Percentiles rank a stretch among this genome's conserved stretches.
Evolutionary conservation across 768 basidiomycete species (phyloP).

Genomic region (Psilocybe cyanescens): DNA sequence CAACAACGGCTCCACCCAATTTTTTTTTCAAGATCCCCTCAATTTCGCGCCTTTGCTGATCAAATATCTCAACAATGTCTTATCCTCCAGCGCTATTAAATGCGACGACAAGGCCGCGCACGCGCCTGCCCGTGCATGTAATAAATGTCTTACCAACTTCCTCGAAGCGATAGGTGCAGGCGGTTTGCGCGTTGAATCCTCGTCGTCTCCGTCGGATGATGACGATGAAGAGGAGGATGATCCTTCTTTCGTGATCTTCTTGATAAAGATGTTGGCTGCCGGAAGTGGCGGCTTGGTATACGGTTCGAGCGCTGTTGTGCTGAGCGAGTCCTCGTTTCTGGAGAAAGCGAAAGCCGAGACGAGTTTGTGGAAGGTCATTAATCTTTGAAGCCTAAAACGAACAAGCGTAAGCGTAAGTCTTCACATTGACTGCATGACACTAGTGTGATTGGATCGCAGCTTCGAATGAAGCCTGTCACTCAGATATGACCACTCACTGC

Average conservation of each 20-base stretch:
- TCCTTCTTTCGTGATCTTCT: constrained; percentile 20
- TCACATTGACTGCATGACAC: too few relatives aligned
- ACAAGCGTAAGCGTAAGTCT: neutral
- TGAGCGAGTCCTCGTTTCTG: constrained; percentile 14
- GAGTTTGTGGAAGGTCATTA: constrained; percentile 42
- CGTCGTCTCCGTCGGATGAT: neutral
- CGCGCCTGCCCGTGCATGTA: constrained; percentile 35
- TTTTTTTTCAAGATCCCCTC: neutral
- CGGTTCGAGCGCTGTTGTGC: constrained; percentile 26
- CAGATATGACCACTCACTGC: constrained; percentile 26
- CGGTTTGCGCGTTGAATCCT: constrained; percentile 2
- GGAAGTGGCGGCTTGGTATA: constrained; percentile 45
- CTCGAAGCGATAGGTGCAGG: constrained; percentile 25
- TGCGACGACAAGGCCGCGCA: constrained; percentile 23
- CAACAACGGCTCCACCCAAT: neutral
- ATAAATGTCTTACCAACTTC: constrained; percentile 32
- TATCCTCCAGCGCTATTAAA: constrained; percentile 20
- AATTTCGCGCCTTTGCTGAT: constrained; percentile 24
- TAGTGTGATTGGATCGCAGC: neutral
- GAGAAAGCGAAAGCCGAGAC: constrained; percentile 37
- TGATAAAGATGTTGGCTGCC: constrained; percentile 46
- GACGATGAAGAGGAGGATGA: constrained; percentile 1
- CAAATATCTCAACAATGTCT: constrained; percentile 22
- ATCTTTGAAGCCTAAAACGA: constrained; percentile 31
- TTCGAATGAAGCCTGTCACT: neutral